These are phyloP conservation scores for Blastomyces emzantsi DNA, from an alignment of 2,329 filamentous ascomycete species.

Conservation along the genomic window DNA sequence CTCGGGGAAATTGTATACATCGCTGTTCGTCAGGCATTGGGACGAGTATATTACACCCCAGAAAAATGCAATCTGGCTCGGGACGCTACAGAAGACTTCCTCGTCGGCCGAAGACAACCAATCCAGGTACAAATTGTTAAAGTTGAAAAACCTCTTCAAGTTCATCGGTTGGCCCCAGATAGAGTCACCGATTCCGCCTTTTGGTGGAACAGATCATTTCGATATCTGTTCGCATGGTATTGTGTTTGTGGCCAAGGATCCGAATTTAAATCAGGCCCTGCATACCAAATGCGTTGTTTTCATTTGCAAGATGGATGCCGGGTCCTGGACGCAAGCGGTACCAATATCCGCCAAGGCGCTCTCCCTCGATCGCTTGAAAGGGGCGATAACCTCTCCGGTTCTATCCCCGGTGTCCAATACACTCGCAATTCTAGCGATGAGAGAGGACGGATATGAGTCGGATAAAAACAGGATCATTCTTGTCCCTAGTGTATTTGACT, in stretches of 20 bases:
- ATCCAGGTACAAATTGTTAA: slow-evolving; percentile 31
- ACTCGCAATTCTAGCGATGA: slow-evolving; percentile 38
- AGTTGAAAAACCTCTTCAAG: slow-evolving; percentile 36
- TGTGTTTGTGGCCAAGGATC: slow-evolving; percentile 41
- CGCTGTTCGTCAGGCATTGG: slow-evolving; percentile 47
- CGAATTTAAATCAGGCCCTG: slow-evolving; percentile 36
- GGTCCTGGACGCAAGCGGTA: slow-evolving; percentile 34
- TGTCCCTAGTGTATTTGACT: slow-evolving; percentile 34
- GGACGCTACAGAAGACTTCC: slow-evolving; percentile 36
- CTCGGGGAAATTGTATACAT: slow-evolving; percentile 43
- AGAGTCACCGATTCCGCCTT: slow-evolving; percentile 42
- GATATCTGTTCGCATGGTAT: slow-evolving; percentile 39
- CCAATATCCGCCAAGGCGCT: slow-evolving; percentile 25
- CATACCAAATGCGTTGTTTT: slow-evolving; percentile 41
- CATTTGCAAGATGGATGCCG: slow-evolving; percentile 32
- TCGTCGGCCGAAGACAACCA: slow-evolving; percentile 18
- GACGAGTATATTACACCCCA: slow-evolving; percentile 43
- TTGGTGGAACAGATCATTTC: slow-evolving; percentile 40
- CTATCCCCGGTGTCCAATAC: slow-evolving; percentile 37
- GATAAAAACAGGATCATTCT: slow-evolving; percentile 37
- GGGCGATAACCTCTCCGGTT: slow-evolving; percentile 39
- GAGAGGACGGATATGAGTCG: slow-evolving; percentile 39
- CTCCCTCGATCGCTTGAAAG: slow-evolving; percentile 25
- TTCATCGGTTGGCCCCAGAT: slow-evolving; percentile 33
- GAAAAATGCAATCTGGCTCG: slow-evolving; percentile 43